Conservation (phyloP, 768 basidiomycete species). For the Rhodotorula graminis region DNA sequence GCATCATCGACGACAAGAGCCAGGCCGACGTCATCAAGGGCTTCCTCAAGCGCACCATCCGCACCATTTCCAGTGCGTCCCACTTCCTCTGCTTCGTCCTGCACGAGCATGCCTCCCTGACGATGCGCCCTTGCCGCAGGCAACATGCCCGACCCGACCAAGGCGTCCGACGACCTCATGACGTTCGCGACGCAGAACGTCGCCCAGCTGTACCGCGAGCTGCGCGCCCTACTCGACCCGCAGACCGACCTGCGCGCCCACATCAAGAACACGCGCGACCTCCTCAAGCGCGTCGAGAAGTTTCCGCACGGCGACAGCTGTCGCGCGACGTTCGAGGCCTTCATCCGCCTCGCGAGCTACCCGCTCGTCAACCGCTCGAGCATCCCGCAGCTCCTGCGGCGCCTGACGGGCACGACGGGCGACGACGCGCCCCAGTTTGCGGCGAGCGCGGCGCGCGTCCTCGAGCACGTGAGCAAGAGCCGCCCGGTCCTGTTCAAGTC, state of each 20-base stretch:
- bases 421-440: background rate
- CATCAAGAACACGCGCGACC: constrained; percentile 76
- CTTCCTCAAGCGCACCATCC: constrained; percentile 57
- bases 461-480: constrained; percentile 64
- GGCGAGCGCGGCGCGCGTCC: constrained; percentile 46
- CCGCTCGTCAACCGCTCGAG: constrained; percentile 79
- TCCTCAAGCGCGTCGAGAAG: constrained; percentile 69
- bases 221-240: constrained; percentile 74
- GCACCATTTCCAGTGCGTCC: constrained; percentile 59
- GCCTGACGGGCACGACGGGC: constrained; percentile 38
- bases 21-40: constrained; percentile 59
- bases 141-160: constrained; percentile 60
- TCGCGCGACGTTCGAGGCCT: constrained; percentile 61
- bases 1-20: constrained; percentile 71
- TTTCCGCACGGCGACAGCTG: constrained; percentile 52
- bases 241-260: constrained; percentile 76
- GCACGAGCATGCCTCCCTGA: background rate
- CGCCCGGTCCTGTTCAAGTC: constrained; percentile 66
- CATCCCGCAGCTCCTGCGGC: constrained; percentile 71
- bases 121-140: constrained; percentile 42
- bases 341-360: constrained; percentile 67
- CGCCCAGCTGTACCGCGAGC: constrained; percentile 72
- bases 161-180: constrained; percentile 70
- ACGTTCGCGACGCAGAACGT: constrained; percentile 85
- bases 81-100: background rate